Evolutionary conservation across 2,329 filamentous ascomycete species (phyloP).

Genomic region (Botrytis tulipae): DNA sequence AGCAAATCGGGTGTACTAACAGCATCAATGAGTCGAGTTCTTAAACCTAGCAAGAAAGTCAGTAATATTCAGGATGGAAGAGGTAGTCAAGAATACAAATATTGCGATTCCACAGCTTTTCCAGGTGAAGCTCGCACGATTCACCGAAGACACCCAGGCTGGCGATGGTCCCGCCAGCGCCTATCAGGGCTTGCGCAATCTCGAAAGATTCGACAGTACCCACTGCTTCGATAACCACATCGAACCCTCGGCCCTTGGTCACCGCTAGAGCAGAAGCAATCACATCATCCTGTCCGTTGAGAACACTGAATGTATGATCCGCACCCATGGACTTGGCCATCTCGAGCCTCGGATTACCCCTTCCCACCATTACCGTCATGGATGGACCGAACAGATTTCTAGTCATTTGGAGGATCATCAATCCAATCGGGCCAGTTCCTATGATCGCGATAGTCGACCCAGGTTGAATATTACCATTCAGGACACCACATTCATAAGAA

Average conservation of each 20-base stretch:
- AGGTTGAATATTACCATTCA: constrained; percentile 51
- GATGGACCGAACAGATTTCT: constrained; percentile 49
- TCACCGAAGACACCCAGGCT: constrained; percentile 57
- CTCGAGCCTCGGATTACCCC: constrained; percentile 47
- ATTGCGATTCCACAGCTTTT: constrained; percentile 54
- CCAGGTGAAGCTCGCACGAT: constrained; percentile 49
- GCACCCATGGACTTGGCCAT: constrained; percentile 50
- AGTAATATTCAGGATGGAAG: not conserved
- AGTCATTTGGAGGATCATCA: constrained; percentile 47
- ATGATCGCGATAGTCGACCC: constrained; percentile 54
- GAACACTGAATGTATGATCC: constrained; percentile 44
- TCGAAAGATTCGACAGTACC: constrained; percentile 52
- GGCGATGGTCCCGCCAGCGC: constrained; percentile 51
- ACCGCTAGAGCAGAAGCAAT: constrained; percentile 35
- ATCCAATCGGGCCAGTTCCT: constrained; percentile 46
- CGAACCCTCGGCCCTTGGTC: constrained; percentile 49
- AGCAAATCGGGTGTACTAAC: not conserved
- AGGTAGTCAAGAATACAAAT: constrained; percentile 43
- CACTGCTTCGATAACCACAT: constrained; percentile 57
- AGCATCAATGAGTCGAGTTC: constrained; percentile 1
- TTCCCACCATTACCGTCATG: constrained; percentile 51
- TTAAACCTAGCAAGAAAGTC: not conserved
- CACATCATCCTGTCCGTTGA: constrained; percentile 39
- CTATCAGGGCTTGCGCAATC: constrained; percentile 52
- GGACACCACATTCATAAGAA: constrained; percentile 53